Evolutionary conservation across 148 eudicot species (phyloP).

Genomic region (Chenopodium berlandieri): DNA sequence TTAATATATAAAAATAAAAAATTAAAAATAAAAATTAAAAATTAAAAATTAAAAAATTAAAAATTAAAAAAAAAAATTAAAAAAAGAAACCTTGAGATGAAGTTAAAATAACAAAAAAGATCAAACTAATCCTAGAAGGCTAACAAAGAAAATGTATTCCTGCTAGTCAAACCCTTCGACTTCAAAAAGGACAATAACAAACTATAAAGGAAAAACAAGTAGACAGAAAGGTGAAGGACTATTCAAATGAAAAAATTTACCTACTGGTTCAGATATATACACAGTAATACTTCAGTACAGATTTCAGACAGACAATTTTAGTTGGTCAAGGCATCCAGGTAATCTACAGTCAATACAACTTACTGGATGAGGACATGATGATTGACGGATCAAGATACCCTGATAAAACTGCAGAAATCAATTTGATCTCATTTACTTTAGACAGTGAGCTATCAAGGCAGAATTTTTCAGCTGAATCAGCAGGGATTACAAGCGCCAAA

Average conservation of each 20-base stretch:
- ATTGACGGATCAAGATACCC: slow-evolving; percentile 75
- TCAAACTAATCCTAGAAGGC: background rate
- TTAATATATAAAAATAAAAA: no score
- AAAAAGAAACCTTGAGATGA: no score
- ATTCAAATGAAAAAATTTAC: background rate
- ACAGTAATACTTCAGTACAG: background rate
- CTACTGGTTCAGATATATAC: background rate
- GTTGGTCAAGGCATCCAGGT: slow-evolving; percentile 10
- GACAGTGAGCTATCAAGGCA: slow-evolving; percentile 42
- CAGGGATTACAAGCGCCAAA: slow-evolving; percentile 60
- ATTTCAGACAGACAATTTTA: background rate
- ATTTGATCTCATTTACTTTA: slow-evolving; percentile 58
- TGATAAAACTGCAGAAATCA: slow-evolving; percentile 67
- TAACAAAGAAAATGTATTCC: background rate
- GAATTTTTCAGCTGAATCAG: slow-evolving; percentile 34
- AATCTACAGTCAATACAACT: slow-evolving; percentile 28
- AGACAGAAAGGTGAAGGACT: background rate
- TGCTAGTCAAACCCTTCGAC: background rate
- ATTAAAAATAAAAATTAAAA: no score
- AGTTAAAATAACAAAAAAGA: no score
- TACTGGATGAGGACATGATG: slow-evolving; percentile 67
- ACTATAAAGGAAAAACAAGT: background rate
- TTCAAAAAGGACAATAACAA: background rate
- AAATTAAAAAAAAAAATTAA: no score
- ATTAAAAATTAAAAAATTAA: no score